Conservation (phyloP, 225 moss, liverwort and hornwort genomes). For the Marchantia polymorpha region DNA sequence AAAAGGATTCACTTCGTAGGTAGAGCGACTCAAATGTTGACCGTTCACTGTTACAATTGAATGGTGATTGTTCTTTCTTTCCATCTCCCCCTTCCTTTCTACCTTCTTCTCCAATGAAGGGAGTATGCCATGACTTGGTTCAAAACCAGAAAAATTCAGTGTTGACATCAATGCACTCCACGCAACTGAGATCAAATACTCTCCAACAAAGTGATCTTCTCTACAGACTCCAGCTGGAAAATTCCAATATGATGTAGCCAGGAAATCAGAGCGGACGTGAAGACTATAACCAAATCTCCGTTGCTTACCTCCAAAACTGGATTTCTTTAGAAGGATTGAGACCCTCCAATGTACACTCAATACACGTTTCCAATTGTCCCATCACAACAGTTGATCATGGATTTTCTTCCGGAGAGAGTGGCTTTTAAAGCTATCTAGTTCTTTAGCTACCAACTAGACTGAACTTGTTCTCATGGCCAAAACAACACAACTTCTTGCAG, state of each 20-base stretch:
- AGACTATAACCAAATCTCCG: no score
- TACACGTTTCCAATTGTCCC: no score
- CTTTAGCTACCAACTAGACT: no score
- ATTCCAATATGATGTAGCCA: conserved; percentile 22
- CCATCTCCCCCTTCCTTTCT: conserved; percentile 15
- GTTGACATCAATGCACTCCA: conserved; percentile 37
- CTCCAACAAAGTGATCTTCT: conserved; percentile 24
- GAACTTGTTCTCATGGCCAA: no score
- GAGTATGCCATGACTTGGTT: conserved; percentile 31
- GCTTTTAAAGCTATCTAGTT: no score
- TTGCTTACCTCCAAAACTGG: no score
- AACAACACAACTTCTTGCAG: no score
- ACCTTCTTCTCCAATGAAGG: conserved; percentile 20
- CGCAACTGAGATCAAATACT: conserved; percentile 34
- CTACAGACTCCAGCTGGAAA: conserved; percentile 26
- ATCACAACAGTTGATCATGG: no score
- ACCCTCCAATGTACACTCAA: no score
- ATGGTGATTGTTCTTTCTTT: conserved; percentile 34
- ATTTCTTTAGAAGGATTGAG: no score
- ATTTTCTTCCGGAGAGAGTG: no score
- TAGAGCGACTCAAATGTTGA: conserved; percentile 29
- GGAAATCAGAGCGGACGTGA: conserved; percentile 22
- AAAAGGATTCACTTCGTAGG: conserved; percentile 18
- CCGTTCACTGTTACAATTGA: conserved; percentile 23
- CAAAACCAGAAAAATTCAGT: conserved; percentile 34